Evolutionary conservation across 441 rosid genomes (phyloP).

Genomic region (Kokia cookei): DNA sequence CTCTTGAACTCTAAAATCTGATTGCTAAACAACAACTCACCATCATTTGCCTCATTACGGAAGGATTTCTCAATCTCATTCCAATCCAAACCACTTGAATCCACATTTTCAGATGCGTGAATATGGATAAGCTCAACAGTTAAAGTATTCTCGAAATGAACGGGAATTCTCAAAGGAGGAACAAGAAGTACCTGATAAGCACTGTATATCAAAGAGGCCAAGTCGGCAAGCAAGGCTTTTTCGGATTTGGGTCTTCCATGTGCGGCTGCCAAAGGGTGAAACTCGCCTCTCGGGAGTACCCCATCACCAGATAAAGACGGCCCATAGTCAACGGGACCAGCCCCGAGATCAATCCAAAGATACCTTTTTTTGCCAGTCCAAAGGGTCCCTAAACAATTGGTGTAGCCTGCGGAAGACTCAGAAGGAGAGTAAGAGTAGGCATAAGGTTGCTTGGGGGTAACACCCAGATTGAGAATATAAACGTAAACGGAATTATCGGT

Average conservation of each 20-base stretch:
- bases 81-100: constrained; percentile 64
- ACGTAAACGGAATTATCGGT: constrained; percentile 61
- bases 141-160: constrained; percentile 70
- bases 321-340: constrained; percentile 94
- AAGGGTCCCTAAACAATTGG: constrained; percentile 71
- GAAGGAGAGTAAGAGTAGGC: constrained; percentile 72
- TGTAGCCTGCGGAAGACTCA: constrained; percentile 73
- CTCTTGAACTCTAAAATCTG: constrained; percentile 62
- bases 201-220: constrained; percentile 74
- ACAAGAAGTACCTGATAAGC: constrained; percentile 91
- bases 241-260: constrained; percentile 85
- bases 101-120: constrained; percentile 50
- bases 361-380: constrained; percentile 92
- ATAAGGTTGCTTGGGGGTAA: constrained; percentile 43
- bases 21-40: constrained; percentile 65
- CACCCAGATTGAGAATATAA: constrained; percentile 61
- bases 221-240: constrained; percentile 64
- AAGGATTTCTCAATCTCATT: constrained; percentile 54
- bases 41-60: constrained; percentile 56
- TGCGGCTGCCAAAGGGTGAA: constrained; percentile 79
- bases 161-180: constrained; percentile 86
- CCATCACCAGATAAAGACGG: constrained; percentile 94
- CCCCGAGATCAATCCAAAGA: constrained; percentile 80
- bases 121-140: constrained; percentile 77
- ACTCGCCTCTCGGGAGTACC: constrained; percentile 80